Evolutionary conservation across 2,329 filamentous ascomycete species (phyloP).

Genomic region (Phaeosphaeriaceae sp.): DNA sequence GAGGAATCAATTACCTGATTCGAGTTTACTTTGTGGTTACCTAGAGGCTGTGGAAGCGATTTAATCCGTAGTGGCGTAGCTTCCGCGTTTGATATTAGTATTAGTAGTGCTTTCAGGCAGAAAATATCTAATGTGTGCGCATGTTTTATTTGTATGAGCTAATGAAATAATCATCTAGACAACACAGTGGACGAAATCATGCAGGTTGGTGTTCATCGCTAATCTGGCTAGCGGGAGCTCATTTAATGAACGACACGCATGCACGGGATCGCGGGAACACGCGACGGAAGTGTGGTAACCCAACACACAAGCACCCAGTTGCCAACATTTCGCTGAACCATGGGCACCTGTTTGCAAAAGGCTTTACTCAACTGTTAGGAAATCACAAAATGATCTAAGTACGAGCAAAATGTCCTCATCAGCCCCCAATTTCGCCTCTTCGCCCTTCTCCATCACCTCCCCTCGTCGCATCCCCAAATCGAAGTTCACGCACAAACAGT

Average conservation of each 20-base stretch:
- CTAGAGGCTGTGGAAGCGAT: no score
- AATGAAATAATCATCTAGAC: no score
- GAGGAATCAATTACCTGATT: no score
- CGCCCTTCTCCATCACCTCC: constrained; percentile 50
- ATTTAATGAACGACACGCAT: constrained; percentile 41
- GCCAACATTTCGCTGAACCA: background rate
- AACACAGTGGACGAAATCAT: no score
- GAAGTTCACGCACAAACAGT: constrained; percentile 82
- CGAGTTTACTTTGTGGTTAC: no score
- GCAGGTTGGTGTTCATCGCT: no score
- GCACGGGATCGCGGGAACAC: constrained; percentile 42
- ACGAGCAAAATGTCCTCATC: constrained; percentile 54
- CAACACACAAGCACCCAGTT: constrained; percentile 2
- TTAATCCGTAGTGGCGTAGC: no score
- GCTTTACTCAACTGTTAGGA: background rate
- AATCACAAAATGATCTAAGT: constrained; percentile 17
- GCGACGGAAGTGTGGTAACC: constrained; percentile 25
- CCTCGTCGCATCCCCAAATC: constrained; percentile 59
- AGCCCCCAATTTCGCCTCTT: constrained; percentile 55
- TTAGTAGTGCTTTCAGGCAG: no score
- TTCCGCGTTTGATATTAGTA: no score
- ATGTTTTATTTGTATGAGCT: no score
- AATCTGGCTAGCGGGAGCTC: constrained; percentile 24
- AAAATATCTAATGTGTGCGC: no score
- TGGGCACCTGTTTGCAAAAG: background rate